A percentile compares a stretch with the other conserved stretches of the same genome.
Evolutionary conservation across 495 filamentous ascomycete genomes (phyloP).

Genomic region (Podospora pseudoanserina): DNA sequence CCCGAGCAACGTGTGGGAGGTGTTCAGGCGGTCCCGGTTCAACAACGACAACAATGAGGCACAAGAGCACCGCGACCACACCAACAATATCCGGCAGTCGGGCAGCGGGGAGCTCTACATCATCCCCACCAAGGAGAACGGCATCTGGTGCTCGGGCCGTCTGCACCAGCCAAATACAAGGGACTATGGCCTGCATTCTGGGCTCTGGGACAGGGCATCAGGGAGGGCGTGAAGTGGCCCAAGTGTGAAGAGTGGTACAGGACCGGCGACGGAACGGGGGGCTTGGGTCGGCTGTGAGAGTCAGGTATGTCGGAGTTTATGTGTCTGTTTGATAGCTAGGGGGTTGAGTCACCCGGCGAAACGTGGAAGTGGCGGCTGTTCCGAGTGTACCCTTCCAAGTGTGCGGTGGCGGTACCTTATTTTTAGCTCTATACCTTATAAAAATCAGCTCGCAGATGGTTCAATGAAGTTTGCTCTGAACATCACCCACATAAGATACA

Average conservation of each 20-base stretch:
- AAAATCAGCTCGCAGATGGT: too few species aligned
- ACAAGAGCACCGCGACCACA: background rate
- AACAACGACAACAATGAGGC: background rate
- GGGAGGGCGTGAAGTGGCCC: background rate
- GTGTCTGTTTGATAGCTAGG: background rate
- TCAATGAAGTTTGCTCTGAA: too few species aligned
- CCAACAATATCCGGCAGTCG: background rate
- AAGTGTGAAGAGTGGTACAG: constrained; percentile 1
- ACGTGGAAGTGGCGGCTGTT: too few species aligned
- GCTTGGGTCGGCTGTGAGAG: background rate
- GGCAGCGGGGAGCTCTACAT: background rate
- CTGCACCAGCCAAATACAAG: background rate
- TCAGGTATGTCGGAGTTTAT: background rate
- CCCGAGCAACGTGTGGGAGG: background rate
- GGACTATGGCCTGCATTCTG: constrained; percentile 5
- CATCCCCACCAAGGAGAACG: background rate
- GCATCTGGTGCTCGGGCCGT: background rate
- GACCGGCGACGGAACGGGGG: background rate
- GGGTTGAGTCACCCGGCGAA: too few species aligned
- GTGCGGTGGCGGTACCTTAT: too few species aligned
- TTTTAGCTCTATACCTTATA: too few species aligned
- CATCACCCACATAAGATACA: too few species aligned
- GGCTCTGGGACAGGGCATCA: background rate
- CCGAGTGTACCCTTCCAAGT: too few species aligned
- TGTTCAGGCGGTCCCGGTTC: background rate